A percentile compares a stretch with the other conserved stretches of the same genome.
Conservation (phyloP, 257 asterid genomes). For the Solanum chilense region DNA sequence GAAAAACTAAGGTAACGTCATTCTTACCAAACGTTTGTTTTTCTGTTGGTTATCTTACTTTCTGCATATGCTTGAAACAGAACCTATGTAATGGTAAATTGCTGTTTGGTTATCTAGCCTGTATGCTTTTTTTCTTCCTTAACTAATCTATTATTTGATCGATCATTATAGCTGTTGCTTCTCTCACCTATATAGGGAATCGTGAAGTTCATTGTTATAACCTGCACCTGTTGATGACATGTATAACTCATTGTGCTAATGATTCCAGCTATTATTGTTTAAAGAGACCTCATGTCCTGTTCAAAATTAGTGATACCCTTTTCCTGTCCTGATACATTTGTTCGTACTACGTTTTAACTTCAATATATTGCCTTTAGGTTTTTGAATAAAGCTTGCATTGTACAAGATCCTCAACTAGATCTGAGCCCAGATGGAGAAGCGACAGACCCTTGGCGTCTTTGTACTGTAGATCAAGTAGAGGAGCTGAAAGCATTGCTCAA, state of each 20-base stretch:
- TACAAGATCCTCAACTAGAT: constrained; percentile 30
- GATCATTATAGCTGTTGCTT: background rate
- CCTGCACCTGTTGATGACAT: background rate
- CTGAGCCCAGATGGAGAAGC: constrained; percentile 26
- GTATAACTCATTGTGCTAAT: background rate
- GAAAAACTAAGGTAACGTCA: constrained; percentile 34
- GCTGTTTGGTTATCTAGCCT: background rate
- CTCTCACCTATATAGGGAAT: background rate
- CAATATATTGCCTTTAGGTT: constrained; percentile 24
- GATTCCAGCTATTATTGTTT: background rate
- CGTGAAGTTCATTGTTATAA: background rate
- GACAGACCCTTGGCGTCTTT: constrained; percentile 39
- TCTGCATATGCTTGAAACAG: background rate
- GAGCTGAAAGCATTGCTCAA: constrained; percentile 52
- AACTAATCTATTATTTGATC: background rate
- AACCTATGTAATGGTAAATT: background rate
- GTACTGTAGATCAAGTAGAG: constrained; percentile 70
- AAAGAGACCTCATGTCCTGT: background rate
- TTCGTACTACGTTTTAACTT: background rate
- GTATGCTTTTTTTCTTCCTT: background rate
- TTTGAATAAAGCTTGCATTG: constrained; percentile 62
- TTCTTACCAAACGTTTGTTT: background rate
- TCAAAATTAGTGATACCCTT: background rate
- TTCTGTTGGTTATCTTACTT: background rate
- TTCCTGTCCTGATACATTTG: background rate